Conservation (phyloP, 1,139 yeast genomes). For the Debaryomycetaceae sp. region DNA sequence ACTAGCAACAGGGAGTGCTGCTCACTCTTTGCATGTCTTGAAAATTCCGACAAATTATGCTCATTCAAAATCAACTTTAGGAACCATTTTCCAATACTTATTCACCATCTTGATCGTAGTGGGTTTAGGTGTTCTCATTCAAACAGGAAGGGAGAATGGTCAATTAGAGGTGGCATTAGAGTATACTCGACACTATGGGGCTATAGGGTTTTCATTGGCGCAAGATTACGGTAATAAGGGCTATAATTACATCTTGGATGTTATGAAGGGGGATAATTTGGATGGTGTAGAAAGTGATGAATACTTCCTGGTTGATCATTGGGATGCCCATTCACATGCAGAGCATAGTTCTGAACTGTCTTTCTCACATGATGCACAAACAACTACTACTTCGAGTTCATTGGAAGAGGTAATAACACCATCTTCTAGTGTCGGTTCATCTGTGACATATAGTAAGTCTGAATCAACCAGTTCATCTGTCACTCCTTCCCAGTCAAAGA, state of each 20-base stretch:
- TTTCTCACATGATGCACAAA: background rate
- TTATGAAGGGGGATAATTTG: constrained; percentile 32
- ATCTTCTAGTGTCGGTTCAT: background rate
- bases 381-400: background rate
- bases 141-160: constrained; percentile 35
- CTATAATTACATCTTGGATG: constrained; percentile 24
- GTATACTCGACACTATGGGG: constrained; percentile 18
- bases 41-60: constrained; percentile 54
- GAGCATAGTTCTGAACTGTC: constrained; percentile 3
- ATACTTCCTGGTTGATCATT: constrained; percentile 25
- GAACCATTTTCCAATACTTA: constrained; percentile 36
- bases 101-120: constrained; percentile 45
- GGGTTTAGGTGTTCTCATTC: constrained; percentile 45
- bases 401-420: background rate
- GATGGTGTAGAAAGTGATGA: constrained; percentile 24
- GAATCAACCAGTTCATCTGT: background rate
- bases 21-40: constrained; percentile 66
- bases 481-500: no score
- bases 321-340: constrained; percentile 13
- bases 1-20: constrained; percentile 78
- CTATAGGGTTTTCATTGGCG: constrained; percentile 21
- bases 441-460: background rate
- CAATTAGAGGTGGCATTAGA: constrained; percentile 24
- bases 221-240: constrained; percentile 26
- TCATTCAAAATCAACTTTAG: constrained; percentile 40